Evolutionary conservation across 352 stramenopile species (phyloP).

Genomic region (Phytophthora pseudosyringae): DNA sequence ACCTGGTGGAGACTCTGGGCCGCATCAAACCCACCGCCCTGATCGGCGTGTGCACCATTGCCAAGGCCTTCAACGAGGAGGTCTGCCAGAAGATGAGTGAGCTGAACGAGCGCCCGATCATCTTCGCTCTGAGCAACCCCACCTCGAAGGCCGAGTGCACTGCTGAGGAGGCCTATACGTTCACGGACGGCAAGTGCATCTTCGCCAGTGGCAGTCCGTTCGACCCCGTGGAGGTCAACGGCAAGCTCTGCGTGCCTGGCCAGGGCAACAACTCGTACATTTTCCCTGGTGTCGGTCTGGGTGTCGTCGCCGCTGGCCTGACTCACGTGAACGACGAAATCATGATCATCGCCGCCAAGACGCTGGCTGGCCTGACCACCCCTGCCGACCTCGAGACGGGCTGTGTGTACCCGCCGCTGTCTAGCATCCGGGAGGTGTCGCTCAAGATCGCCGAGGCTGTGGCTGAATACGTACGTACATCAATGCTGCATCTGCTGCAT

Average conservation of each 20-base stretch:
- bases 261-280: slow-evolving; percentile 98
- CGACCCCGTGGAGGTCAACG: slow-evolving; percentile 92
- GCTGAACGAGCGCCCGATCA: slow-evolving; percentile 92
- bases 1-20: slow-evolving; percentile 80
- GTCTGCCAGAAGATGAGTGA: slow-evolving; percentile 91
- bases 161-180: slow-evolving; percentile 97
- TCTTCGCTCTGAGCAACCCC: slow-evolving; percentile 97
- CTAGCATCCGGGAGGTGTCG: slow-evolving; percentile 92
- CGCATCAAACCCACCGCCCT: slow-evolving; percentile 93
- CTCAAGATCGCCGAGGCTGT: slow-evolving; percentile 93
- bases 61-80: slow-evolving; percentile 90
- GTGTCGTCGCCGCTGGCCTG: slow-evolving; percentile 85
- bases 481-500: not conserved
- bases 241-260: slow-evolving; percentile 81
- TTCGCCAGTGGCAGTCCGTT: slow-evolving; percentile 97
- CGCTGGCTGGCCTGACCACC: slow-evolving; percentile 76
- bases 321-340: slow-evolving; percentile 83
- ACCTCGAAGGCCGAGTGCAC: slow-evolving; percentile 97
- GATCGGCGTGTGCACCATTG: slow-evolving; percentile 94
- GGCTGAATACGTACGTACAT: slow-evolving; percentile 51
- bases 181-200: slow-evolving; percentile 95
- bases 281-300: slow-evolving; percentile 96
- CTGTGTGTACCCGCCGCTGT: slow-evolving; percentile 94
- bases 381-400: slow-evolving; percentile 91
- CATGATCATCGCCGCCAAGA: slow-evolving; percentile 85